phyloP scores from a whole-genome alignment of 257 asterid species.

The Anisodus acutangulus region DNA sequence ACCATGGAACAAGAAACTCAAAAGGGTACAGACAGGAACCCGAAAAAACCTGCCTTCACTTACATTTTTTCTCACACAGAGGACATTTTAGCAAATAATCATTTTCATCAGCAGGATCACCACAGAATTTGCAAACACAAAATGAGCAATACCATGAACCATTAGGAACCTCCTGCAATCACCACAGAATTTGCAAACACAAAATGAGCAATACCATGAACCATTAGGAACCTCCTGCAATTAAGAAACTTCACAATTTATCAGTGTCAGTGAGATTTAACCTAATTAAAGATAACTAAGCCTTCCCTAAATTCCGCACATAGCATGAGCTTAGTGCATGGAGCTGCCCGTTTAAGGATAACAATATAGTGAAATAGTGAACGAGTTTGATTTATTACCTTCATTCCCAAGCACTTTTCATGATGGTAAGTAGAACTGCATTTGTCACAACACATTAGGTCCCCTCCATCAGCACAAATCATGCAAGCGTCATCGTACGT shows the following conservation, averaged over 20 bases:
- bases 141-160: slow-evolving; percentile 49
- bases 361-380: not conserved
- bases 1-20: not conserved
- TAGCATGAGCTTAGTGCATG: not conserved
- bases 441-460: slow-evolving; percentile 57
- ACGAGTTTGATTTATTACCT: slow-evolving; percentile 35
- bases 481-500: slow-evolving; percentile 59
- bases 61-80: slow-evolving; percentile 60
- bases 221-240: slow-evolving; percentile 49
- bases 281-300: not conserved
- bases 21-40: not conserved
- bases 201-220: slow-evolving; percentile 47
- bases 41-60: not conserved
- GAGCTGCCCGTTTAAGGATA: not conserved
- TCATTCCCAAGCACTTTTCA: slow-evolving; percentile 43
- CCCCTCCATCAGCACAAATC: slow-evolving; percentile 65
- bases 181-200: slow-evolving; percentile 49
- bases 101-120: slow-evolving; percentile 33
- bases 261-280: not conserved
- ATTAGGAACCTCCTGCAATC: slow-evolving; percentile 46
- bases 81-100: slow-evolving; percentile 46
- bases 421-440: slow-evolving; percentile 67
- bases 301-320: no score
- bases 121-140: slow-evolving; percentile 51
- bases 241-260: slow-evolving; percentile 6